Evolutionary conservation across 495 filamentous ascomycete species (phyloP), one percentile per base, ranked within the genome.

Genomic region (Tuber melanosporum): DNA sequence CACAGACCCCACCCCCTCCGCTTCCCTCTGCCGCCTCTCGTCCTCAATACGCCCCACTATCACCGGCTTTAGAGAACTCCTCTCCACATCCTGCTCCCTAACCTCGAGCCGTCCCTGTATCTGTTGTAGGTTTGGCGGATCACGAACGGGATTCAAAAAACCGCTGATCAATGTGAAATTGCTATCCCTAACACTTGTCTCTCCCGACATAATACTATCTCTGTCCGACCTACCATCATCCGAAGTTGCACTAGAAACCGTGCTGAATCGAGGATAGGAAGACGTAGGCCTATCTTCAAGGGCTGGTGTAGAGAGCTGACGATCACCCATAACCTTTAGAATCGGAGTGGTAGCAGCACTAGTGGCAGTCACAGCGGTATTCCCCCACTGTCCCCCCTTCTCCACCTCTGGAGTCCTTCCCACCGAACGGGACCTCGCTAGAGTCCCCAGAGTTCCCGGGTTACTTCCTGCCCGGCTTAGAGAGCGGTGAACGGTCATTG

Each of bases 401-500:
- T 75, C 66, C 26, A 44, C 36, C 83, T 36, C 84, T 78, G 42
- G 44, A 91, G 82, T 76, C 89, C 89, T 0, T 88, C 88, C 73
- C 85, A 89, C 77, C 86, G 82, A 46, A 85, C 88, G 76, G 84
- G 85, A 44, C 85, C 87, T 46, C 85, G 81, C 57, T 78, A 84
- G 52, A 78, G 80, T 62, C 78, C 81, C 69, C 77, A 84, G 52
- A 78, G 80, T 70, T 78, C 81, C 70, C 42, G 80, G 84, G 70
- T 76, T 87, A 83, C 43, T 83, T 83, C 71, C 86, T 79, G 70
- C 86, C 84, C 73, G 85, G 84, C 49, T 84, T 82, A 20, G 86
- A 84, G 88, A 94, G 79, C 92, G 91, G 42, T 92, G 92, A 66
- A 94, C 92, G 47, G 92, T 92, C 75, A 93, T 86, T 9, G 93